A percentile compares a stretch with the other conserved stretches of the same genome.
Conservation (phyloP, 305 asterid genomes). For the Rubia tinctorum region DNA sequence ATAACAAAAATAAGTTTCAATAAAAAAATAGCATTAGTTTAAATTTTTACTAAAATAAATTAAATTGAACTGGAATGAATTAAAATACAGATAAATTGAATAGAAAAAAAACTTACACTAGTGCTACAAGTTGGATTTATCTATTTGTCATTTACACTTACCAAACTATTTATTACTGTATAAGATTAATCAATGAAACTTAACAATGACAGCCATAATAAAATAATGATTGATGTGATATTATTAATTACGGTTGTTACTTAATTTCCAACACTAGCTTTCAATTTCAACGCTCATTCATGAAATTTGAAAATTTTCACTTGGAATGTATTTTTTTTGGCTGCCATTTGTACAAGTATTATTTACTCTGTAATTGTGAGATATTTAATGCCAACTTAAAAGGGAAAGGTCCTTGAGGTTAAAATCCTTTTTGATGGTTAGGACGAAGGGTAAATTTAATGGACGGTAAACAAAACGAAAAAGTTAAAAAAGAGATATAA, state of each 20-base stretch:
- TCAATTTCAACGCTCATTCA: neutral
- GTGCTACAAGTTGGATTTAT: too few relatives aligned
- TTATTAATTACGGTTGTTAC: neutral
- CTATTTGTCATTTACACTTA: too few relatives aligned
- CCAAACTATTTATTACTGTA: too few relatives aligned
- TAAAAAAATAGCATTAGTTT: too few relatives aligned
- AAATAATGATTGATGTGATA: neutral
- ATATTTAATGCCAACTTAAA: neutral
- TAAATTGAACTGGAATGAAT: too few relatives aligned
- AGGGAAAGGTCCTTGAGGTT: neutral
- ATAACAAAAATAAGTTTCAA: too few relatives aligned
- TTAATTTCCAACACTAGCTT: neutral
- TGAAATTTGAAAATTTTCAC: neutral
- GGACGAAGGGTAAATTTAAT: neutral
- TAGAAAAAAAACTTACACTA: too few relatives aligned
- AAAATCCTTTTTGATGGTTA: neutral
- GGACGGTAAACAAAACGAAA: neutral
- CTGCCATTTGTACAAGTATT: neutral
- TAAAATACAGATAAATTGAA: too few relatives aligned
- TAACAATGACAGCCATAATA: neutral
- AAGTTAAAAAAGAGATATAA: neutral
- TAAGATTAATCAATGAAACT: too few relatives aligned
- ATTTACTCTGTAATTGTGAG: neutral
- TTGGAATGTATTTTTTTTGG: neutral
- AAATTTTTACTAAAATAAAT: too few relatives aligned